Evolutionary conservation across 1,284 basidiomycete genomes (phyloP).

Genomic region (Boletus mariae): DNA sequence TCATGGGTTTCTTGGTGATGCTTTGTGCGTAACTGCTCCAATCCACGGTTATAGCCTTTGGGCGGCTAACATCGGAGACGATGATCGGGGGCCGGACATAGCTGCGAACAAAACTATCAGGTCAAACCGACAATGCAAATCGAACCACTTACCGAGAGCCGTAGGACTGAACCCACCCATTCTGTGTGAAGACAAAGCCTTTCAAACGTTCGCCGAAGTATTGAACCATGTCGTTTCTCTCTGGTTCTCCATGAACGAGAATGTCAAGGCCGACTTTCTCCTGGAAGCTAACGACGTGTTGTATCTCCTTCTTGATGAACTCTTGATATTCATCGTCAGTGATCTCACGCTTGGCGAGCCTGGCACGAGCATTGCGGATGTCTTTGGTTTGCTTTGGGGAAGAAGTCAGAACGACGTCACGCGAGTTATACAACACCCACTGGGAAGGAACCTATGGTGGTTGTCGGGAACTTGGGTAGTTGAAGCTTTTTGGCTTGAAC

Average conservation of each 20-base stretch:
- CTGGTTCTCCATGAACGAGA: slow-evolving; percentile 98
- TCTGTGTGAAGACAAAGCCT: slow-evolving; percentile 98
- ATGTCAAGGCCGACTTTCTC: slow-evolving; percentile 96
- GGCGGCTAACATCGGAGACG: slow-evolving; percentile 96
- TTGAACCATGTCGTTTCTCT: slow-evolving; percentile 99
- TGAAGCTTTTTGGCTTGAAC: slow-evolving; percentile 88
- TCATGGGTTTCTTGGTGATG: slow-evolving; percentile 93
- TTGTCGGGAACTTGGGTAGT: slow-evolving; percentile 97
- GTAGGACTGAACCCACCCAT: slow-evolving; percentile 99
- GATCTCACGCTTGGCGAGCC: slow-evolving; percentile 92
- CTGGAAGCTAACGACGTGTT: slow-evolving; percentile 93
- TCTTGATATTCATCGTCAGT: slow-evolving; percentile 89
- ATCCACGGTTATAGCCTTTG: slow-evolving; percentile 91
- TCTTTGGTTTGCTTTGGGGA: slow-evolving; percentile 89
- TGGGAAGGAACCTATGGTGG: slow-evolving; percentile 98
- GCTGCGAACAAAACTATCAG: slow-evolving; percentile 46
- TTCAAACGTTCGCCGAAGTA: slow-evolving; percentile 98
- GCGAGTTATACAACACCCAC: slow-evolving; percentile 40
- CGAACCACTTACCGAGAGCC: slow-evolving; percentile 68
- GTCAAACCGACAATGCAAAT: background rate
- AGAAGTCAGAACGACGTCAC: slow-evolving; percentile 1
- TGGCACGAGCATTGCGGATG: slow-evolving; percentile 94
- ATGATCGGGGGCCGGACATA: slow-evolving; percentile 99
- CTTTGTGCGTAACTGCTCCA: slow-evolving; percentile 99
- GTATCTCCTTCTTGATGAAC: slow-evolving; percentile 99